Evolutionary conservation across 129 eudicot species (phyloP), one percentile per base, ranked within the genome.

Genomic region (Logfia minima): DNA sequence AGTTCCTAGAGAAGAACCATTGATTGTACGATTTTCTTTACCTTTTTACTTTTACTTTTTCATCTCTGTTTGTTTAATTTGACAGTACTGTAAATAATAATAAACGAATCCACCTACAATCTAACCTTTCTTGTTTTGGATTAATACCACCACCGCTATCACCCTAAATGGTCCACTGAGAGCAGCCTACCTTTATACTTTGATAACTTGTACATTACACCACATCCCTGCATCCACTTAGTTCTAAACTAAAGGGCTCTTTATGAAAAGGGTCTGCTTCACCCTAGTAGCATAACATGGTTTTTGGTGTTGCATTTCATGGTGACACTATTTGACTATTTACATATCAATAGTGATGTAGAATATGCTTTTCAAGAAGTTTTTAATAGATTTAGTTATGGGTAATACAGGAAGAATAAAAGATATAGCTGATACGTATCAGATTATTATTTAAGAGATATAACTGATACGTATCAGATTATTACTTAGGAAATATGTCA

Each of bases 51-150:
- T 45, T 68, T 80, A 74, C 80, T 68, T 80, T 74, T 67, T 68
- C 37, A 66, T 66, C 72, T 73, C 75, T 9, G 68, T 61, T 43
- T 9, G 68, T 61, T 43, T 70, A 35, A 39, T 79, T 74, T 74
- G 61, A 67, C 75, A 39, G 79, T 19, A 21, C 8, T 10, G 39
- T 68, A 78, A 78, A 70, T 59, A 59, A 70, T 59, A 59, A 70
- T 59, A 70, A 34, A 24, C 75, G 58, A 77, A 74, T 74, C 78
- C 74, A 53, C 58, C 56, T 52, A 58, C 77, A 61, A 48, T 34
- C 26, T 80, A 22, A 73, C 35, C 78, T 56, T 80, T 63, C 84
- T 68, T 59, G 66, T 81, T 81, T 68, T 68, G 76, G 84, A 68
- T 74, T 68, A 66, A 70, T 32, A 73, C 29, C 71, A 61, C 72